phyloP scores from a whole-genome alignment of 2,329 filamentous ascomycete genomes.

The Aspergillus fumigatus region DNA sequence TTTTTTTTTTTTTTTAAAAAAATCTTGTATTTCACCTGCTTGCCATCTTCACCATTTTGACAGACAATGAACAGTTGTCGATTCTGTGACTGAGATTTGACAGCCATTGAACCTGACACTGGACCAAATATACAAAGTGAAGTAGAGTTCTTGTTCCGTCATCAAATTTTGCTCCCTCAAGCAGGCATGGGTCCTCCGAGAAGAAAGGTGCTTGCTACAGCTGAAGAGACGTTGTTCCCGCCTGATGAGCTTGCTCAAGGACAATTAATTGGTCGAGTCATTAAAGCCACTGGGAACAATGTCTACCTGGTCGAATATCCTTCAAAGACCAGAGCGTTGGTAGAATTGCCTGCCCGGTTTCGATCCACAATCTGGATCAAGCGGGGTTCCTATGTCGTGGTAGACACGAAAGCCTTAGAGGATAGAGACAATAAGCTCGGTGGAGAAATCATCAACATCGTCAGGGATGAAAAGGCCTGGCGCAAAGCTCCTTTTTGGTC shows the following conservation, averaged over 20 bases:
- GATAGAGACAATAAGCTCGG: conserved; percentile 70
- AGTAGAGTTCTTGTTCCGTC: not conserved
- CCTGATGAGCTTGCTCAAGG: conserved; percentile 49
- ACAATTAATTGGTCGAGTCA: conserved; percentile 68
- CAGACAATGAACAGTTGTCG: not conserved
- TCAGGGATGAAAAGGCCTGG: conserved; percentile 88
- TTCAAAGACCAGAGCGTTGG: conserved; percentile 60
- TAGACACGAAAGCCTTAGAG: conserved; percentile 65
- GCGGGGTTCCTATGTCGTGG: conserved; percentile 78
- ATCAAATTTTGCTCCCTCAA: not conserved
- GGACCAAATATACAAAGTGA: not conserved
- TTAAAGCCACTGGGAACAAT: conserved; percentile 83
- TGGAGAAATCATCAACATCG: conserved; percentile 89
- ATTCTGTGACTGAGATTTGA: not conserved
- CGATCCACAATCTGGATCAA: conserved; percentile 93
- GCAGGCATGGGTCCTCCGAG: conserved; percentile 65
- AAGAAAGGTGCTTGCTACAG: conserved; percentile 71
- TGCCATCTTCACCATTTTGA: not conserved
- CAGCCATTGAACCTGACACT: not conserved
- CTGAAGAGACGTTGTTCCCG: conserved; percentile 63
- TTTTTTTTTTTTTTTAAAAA: not conserved
- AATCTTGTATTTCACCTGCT: not conserved
- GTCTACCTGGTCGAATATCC: conserved; percentile 76
- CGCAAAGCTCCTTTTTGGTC: conserved; percentile 85
- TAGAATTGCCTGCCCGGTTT: conserved; percentile 80